phyloP scores from a whole-genome alignment of 176 grass and related monocot species.

The Phragmites australis region DNA sequence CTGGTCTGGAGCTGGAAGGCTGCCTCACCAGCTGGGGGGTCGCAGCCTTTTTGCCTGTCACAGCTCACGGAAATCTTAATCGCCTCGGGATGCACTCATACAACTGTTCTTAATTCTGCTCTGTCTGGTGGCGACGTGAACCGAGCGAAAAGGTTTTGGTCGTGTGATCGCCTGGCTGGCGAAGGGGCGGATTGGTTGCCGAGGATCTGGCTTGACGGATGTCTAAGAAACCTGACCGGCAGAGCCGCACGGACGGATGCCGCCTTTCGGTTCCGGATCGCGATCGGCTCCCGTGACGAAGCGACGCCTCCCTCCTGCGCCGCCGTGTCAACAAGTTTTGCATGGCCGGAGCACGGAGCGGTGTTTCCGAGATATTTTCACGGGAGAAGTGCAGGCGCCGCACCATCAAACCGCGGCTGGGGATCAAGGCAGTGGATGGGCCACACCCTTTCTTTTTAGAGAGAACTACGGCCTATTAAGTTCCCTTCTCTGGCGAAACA shows the following conservation, averaged over 20 bases:
- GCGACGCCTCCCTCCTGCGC: neutral
- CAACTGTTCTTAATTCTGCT: neutral
- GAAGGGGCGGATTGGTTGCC: too few species aligned
- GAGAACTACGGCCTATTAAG: neutral
- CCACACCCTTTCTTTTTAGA: too few species aligned
- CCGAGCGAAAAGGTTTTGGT: too few species aligned
- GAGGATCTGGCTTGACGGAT: too few species aligned
- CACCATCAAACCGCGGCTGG: too few species aligned
- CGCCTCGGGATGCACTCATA: too few species aligned
- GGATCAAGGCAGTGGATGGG: too few species aligned
- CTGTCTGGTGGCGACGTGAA: neutral
- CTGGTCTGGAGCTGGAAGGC: constrained; percentile 1
- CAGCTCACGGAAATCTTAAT: constrained; percentile 26
- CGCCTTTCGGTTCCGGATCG: neutral
- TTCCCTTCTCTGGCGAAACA: neutral
- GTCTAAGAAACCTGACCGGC: too few species aligned
- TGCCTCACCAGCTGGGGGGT: neutral
- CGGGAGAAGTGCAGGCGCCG: too few species aligned
- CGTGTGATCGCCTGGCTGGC: too few species aligned
- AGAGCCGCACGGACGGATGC: neutral
- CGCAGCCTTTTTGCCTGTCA: constrained; percentile 21
- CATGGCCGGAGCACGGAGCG: too few species aligned
- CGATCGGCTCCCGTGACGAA: constrained; percentile 7
- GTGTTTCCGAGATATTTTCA: too few species aligned
- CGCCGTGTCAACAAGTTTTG: neutral